These are phyloP conservation scores for Erigeron canadensis DNA, from an alignment of 129 eudicot genomes.

Conservation along the genomic window DNA sequence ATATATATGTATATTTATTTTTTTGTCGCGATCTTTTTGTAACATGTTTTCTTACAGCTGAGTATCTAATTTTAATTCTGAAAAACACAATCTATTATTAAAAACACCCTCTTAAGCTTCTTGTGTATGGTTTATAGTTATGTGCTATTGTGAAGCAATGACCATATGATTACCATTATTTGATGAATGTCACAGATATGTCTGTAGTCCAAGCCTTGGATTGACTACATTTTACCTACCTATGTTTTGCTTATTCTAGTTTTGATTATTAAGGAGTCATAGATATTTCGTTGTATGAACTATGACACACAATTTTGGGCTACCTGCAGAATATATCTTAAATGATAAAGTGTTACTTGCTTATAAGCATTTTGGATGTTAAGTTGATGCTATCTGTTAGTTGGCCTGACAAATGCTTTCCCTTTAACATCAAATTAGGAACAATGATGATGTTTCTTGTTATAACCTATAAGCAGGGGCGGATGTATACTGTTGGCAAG, in stretches of 20 bases:
- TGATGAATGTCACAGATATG: not conserved
- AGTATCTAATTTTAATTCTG: no score
- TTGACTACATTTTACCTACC: slow-evolving; percentile 17
- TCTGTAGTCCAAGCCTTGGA: slow-evolving; percentile 15
- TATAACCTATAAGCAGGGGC: no score
- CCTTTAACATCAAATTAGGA: not conserved
- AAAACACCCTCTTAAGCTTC: not conserved
- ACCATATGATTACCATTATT: not conserved
- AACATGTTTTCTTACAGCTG: no score
- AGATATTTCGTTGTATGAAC: slow-evolving; percentile 17
- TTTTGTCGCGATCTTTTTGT: no score
- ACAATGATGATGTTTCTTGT: no score
- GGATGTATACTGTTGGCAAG: no score
- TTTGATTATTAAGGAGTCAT: slow-evolving; percentile 30
- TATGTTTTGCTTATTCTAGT: slow-evolving; percentile 21
- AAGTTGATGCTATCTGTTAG: not conserved
- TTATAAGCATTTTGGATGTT: not conserved
- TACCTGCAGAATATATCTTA: slow-evolving; percentile 11
- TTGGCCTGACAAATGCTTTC: not conserved
- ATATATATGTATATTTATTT: no score
- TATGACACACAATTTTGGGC: slow-evolving; percentile 29
- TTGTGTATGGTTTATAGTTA: not conserved
- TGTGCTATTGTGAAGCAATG: not conserved
- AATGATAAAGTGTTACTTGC: slow-evolving; percentile 11
- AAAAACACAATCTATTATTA: no score